A percentile compares a stretch with the other conserved stretches of the same genome.
Conservation (phyloP, 1,284 basidiomycete species). For the Cryptococcus maquisensis region DNA sequence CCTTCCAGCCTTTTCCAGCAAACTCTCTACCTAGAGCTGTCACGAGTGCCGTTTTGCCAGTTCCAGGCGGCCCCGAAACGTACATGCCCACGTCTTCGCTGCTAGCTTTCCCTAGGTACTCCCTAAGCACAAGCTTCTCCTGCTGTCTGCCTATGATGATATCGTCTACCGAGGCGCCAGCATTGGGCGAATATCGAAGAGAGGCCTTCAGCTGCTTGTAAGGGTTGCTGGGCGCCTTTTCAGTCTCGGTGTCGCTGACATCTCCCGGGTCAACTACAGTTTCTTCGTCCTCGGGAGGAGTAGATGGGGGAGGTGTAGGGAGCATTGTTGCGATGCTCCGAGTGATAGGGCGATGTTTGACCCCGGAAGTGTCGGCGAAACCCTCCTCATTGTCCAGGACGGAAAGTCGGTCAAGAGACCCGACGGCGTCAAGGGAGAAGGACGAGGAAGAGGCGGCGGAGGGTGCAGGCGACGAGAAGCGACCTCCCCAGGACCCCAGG, state of each 20-base stretch:
- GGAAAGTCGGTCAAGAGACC: constrained; percentile 21
- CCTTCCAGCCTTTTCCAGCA: constrained; percentile 31
- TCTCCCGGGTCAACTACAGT: constrained; percentile 1
- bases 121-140: constrained; percentile 35
- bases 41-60: constrained; percentile 49
- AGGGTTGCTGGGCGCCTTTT: constrained; percentile 22
- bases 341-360: constrained; percentile 19
- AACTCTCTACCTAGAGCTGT: constrained; percentile 36
- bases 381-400: constrained; percentile 22
- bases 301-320: constrained; percentile 37
- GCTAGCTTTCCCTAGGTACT: constrained; percentile 30
- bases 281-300: constrained; percentile 14
- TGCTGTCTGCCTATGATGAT: constrained; percentile 41
- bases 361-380: constrained; percentile 25
- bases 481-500: constrained; percentile 16
- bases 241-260: constrained; percentile 2
- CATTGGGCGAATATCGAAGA: constrained; percentile 35
- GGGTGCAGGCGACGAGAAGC: constrained; percentile 32
- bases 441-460: constrained; percentile 33
- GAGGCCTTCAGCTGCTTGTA: constrained; percentile 45
- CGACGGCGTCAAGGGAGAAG: constrained; percentile 21
- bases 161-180: constrained; percentile 13
- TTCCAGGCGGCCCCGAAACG: constrained; percentile 49
- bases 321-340: constrained; percentile 16
- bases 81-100: constrained; percentile 40